Percentiles rank a stretch among this genome's conserved stretches.
Evolutionary conservation across 352 stramenopile genomes (phyloP).

Genomic region (Phytophthora cactorum): DNA sequence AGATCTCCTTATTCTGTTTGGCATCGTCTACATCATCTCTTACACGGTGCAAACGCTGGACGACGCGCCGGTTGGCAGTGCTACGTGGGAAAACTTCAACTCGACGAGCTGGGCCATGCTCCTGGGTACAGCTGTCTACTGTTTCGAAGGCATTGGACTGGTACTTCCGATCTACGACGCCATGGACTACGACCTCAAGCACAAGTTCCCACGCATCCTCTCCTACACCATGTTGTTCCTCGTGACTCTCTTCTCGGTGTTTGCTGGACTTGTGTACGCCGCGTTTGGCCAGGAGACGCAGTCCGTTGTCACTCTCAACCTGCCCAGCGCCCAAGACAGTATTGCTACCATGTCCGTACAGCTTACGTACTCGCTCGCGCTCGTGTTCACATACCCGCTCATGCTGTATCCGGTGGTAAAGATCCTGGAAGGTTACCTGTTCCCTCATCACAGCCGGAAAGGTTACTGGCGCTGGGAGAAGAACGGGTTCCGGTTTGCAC

Average conservation of each 20-base stretch:
- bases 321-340: constrained; percentile 58
- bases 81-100: constrained; percentile 74
- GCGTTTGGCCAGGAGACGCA: constrained; percentile 59
- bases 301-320: constrained; percentile 66
- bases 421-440: constrained; percentile 73
- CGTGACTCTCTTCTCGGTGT: constrained; percentile 59
- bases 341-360: constrained; percentile 68
- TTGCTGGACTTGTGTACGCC: constrained; percentile 61
- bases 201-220: constrained; percentile 67
- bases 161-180: constrained; percentile 77
- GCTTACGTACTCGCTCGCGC: constrained; percentile 67
- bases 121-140: constrained; percentile 70
- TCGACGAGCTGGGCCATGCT: constrained; percentile 66
- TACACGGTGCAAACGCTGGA: constrained; percentile 59
- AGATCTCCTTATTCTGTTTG: constrained; percentile 64
- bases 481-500: constrained; percentile 65
- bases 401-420: constrained; percentile 79
- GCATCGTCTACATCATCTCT: constrained; percentile 62
- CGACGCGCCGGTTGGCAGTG: constrained; percentile 25
- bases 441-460: constrained; percentile 47
- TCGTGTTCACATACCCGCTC: constrained; percentile 75
- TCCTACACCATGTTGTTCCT: constrained; percentile 58
- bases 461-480: constrained; percentile 76
- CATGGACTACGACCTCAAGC: constrained; percentile 59
- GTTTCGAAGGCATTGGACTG: constrained; percentile 76